Base-by-base conservation (phyloP, 1,284 basidiomycete species). In the Spongispora temasekensis region DNA sequence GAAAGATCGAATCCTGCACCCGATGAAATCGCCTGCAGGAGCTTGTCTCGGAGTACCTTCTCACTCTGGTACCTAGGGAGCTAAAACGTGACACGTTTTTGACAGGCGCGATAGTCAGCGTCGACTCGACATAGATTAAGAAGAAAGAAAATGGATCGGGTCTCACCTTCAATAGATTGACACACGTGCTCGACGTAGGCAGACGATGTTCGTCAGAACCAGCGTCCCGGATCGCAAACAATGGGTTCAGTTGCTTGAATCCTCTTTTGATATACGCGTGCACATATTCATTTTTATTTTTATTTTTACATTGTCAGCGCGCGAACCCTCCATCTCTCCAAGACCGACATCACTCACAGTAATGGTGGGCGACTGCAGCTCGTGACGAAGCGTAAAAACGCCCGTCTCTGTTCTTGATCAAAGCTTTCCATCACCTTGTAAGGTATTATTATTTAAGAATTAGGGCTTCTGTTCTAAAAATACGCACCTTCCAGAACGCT, bases 1-100 rank as follows among this genome's bases (percentile, higher is more conserved):
- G 92, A 95, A 60, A 96, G 79, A 76, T 97, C 93, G 65, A 97
- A 97, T 0, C 94, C 95, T 7, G 93, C 93, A 32, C 88, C 89
- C 0, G 91, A 85, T 53, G 83, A 89, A 69, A 97, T 93, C 4
- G 95, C 91, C 69, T 94, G 90, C 13, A 95, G 69, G n/a, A 97
- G 78, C 73, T 96, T 97, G 52, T 83, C 77, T n/a, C 83, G 77
- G 30, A 97, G 77, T 4, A 83, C 78, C 17, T 72, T 71, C 69
- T 91, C 89, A 67, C 78, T 87, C 61, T 77, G 75, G 67, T 93
- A 94, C 30, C 82, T 77, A 17, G 91, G 90, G 21, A 93, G 80
- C 88, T 93, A 53, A 2, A 23, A 52, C 0, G 35, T n/a, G 59
- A 46, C 19, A 32, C 12, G 15, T n/a, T n/a, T n/a, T n/a, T n/a